These are phyloP conservation scores for Fonsecaea erecta DNA, from an alignment of 2,329 filamentous ascomycete species.

Conservation along the genomic window DNA sequence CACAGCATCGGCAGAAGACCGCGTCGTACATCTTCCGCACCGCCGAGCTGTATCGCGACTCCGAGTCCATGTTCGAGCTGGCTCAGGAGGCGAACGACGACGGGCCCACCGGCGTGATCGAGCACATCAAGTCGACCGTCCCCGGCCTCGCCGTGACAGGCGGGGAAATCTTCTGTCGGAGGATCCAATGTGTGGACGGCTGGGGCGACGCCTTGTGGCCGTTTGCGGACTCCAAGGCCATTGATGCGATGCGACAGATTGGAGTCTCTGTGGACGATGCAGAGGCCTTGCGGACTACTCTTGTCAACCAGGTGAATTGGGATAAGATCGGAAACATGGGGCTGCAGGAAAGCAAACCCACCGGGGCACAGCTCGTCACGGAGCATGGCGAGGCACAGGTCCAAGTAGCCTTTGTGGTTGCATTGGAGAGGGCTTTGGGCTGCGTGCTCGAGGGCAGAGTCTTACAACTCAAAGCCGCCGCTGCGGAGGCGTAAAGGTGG, in stretches of 20 bases:
- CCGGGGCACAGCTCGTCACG: slow-evolving; percentile 42
- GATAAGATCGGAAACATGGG: slow-evolving; percentile 30
- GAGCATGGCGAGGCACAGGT: slow-evolving; percentile 40
- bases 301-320: slow-evolving; percentile 46
- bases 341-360: slow-evolving; percentile 38
- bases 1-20: slow-evolving; percentile 54
- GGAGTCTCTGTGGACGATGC: slow-evolving; percentile 44
- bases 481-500: slow-evolving; percentile 9
- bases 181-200: slow-evolving; percentile 46
- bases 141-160: slow-evolving; percentile 50
- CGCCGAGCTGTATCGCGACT: slow-evolving; percentile 27
- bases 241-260: slow-evolving; percentile 43
- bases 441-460: slow-evolving; percentile 47
- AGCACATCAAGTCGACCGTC: slow-evolving; percentile 41
- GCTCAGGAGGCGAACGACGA: slow-evolving; percentile 41
- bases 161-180: slow-evolving; percentile 50
- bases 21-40: slow-evolving; percentile 45
- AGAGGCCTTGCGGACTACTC: slow-evolving; percentile 41
- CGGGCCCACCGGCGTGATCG: slow-evolving; percentile 35
- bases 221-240: slow-evolving; percentile 46
- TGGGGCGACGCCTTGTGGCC: slow-evolving; percentile 46
- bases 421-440: slow-evolving; percentile 47
- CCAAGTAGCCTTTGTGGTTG: slow-evolving; percentile 46
- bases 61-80: slow-evolving; percentile 30
- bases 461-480: slow-evolving; percentile 26